Percentiles rank a stretch among this genome's conserved stretches.
phyloP scores from a whole-genome alignment of 768 basidiomycete genomes.

The Russula sp. region DNA sequence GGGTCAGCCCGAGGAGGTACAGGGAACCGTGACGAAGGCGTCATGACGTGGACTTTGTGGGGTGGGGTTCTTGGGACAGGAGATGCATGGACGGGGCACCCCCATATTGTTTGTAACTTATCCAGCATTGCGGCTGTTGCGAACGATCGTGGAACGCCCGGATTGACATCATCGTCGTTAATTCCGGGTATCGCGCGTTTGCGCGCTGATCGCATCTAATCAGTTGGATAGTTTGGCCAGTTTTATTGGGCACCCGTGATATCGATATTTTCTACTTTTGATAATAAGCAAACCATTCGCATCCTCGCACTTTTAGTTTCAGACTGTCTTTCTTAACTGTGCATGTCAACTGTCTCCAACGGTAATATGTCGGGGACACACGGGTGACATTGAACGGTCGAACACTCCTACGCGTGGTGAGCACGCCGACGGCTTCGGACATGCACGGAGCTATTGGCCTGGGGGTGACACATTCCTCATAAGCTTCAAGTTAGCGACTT shows the following conservation, averaged over 20 bases:
- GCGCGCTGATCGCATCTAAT: neutral
- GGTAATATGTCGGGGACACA: too few relatives aligned
- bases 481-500: too few relatives aligned
- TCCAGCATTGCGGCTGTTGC: constrained; percentile 1
- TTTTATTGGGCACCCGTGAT: neutral
- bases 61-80: neutral
- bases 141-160: neutral
- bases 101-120: constrained; percentile 22
- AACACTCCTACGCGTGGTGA: too few relatives aligned
- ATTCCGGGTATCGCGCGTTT: neutral
- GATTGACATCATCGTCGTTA: constrained; percentile 5
- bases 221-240: constrained; percentile 1
- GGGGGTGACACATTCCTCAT: too few relatives aligned
- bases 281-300: neutral
- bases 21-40: constrained; percentile 34
- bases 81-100: neutral
- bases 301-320: neutral
- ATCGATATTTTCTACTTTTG: constrained; percentile 6
- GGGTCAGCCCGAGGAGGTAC: constrained; percentile 45
- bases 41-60: constrained; percentile 16
- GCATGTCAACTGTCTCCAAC: too few relatives aligned
- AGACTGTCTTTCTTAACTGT: too few relatives aligned
- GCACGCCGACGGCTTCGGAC: too few relatives aligned
- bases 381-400: too few relatives aligned
- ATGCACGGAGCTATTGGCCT: too few relatives aligned